Evolutionary conservation across 768 basidiomycete species (phyloP).

Genomic region (Naganishia kalamii): DNA sequence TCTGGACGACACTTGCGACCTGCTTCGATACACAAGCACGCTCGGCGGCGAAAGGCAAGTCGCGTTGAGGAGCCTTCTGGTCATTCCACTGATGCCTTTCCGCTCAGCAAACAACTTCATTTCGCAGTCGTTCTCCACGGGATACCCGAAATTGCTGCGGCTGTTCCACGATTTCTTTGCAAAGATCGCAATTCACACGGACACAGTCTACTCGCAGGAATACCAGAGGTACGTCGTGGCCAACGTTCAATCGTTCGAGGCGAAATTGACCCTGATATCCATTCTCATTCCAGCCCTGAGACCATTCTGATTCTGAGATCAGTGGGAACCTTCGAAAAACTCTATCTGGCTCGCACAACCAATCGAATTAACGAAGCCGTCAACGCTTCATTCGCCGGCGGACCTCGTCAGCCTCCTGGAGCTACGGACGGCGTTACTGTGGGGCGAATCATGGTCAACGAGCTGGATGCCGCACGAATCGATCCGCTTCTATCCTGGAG

Average conservation of each 20-base stretch:
- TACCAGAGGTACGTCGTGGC: slow-evolving; percentile 65
- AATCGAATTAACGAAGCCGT: slow-evolving; percentile 78
- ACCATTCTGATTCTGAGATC: slow-evolving; percentile 80
- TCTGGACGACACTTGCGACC: slow-evolving; percentile 77
- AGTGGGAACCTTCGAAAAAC: slow-evolving; percentile 71
- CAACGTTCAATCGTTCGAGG: slow-evolving; percentile 7
- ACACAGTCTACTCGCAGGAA: slow-evolving; percentile 76
- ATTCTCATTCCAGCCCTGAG: slow-evolving; percentile 64
- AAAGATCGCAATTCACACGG: slow-evolving; percentile 89
- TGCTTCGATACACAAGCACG: slow-evolving; percentile 75
- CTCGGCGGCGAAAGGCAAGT: slow-evolving; percentile 69
- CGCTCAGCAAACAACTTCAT: slow-evolving; percentile 80
- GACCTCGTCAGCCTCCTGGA: slow-evolving; percentile 64
- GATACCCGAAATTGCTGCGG: slow-evolving; percentile 79
- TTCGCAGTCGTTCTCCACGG: slow-evolving; percentile 77
- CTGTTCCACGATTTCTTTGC: slow-evolving; percentile 96
- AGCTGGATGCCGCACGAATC: slow-evolving; percentile 84
- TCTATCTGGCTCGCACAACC: slow-evolving; percentile 80
- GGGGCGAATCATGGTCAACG: slow-evolving; percentile 73
- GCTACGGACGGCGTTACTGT: slow-evolving; percentile 69
- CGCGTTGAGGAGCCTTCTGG: not conserved
- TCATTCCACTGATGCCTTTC: not conserved
- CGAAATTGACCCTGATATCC: too few species aligned
- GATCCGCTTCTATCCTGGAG: slow-evolving; percentile 78
- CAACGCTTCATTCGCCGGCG: slow-evolving; percentile 67